Base-by-base conservation (phyloP, 192 early-diverging fungal species). In the Podila minutissima region DNA sequence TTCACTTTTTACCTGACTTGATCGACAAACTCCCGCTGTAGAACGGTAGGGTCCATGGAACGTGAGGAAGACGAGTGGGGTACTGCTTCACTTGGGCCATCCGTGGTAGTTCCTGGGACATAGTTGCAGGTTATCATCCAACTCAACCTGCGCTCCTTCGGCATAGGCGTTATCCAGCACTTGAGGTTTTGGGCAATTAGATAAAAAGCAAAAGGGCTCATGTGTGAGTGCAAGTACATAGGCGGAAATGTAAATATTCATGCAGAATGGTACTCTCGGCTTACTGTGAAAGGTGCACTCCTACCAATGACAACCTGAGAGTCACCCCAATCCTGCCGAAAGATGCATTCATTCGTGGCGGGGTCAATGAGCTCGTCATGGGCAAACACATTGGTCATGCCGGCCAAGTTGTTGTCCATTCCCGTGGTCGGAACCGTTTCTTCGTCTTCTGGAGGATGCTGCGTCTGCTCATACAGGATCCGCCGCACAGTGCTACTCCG, bases 41-140 rank as follows among this genome's bases (percentile, higher is more conserved):
- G 51, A 58, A 58, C 57, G 20, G 50, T 22, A 38, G 32, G 29
- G 49, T 68, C 32, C 55, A 55, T 59, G 6, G 66, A 59, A 15
- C 12, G 2, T 3, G 41, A 41, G 9, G 38, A 9, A 2, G 11
- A 9, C 11, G 38, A 13, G 33, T 67, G 31, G 20, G 51, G 66
- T 8, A 48, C 66, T 33, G 31, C 13, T 13, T 58, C 66, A 24
- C 38, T 53, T 17, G n/a, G 15, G 1, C 33, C 9, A 37, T 9
- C 5, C 37, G 31, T n/a, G 6, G 7, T 26, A 5, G 32, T 53
- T 4, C 33, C 66, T 6, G 51, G 51, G 22, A 29, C 51, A n/a
- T 48, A 6, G 15, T 68, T 53, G 32, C 57, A 59, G 12, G n/a
- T 55, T 8, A 68, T 68, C 66, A 68, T 68, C 66, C 66, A 68